These are phyloP conservation scores for Rhodamnia rubescens DNA, from an alignment of 345 rosid species.

Conservation along the genomic window DNA sequence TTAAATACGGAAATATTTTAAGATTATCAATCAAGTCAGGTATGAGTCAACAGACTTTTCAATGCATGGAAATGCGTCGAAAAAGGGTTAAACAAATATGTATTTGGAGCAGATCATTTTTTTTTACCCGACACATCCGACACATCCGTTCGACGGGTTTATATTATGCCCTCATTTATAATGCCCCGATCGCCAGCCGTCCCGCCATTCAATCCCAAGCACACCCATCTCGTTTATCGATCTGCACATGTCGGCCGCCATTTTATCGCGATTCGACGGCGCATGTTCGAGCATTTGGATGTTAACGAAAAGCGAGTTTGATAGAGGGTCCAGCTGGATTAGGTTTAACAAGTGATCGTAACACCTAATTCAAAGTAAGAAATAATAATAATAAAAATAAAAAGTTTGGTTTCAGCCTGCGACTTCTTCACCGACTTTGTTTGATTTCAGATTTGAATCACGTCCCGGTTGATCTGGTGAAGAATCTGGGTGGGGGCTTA, in stretches of 20 bases:
- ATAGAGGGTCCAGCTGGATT: background rate
- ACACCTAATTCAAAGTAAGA: background rate
- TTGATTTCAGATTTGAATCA: background rate
- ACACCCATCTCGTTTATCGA: rapidly evolving
- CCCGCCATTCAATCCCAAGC: rapidly evolving
- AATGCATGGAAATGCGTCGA: too few relatives aligned
- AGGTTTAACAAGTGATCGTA: background rate
- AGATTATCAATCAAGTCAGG: too few relatives aligned
- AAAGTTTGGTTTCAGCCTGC: background rate
- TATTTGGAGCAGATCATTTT: too few relatives aligned
- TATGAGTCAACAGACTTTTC: too few relatives aligned
- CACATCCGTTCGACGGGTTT: too few relatives aligned
- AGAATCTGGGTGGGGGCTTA: background rate
- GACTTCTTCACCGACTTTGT: background rate
- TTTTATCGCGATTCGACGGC: background rate
- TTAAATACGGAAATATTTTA: too few relatives aligned
- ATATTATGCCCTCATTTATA: background rate
- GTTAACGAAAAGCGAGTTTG: too few relatives aligned
- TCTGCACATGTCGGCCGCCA: background rate
- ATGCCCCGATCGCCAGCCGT: background rate
- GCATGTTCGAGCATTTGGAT: too few relatives aligned
- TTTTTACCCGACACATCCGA: too few relatives aligned
- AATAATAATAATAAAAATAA: background rate
- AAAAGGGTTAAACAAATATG: too few relatives aligned
- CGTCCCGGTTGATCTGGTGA: background rate